phyloP scores from a whole-genome alignment of 2,329 filamentous ascomycete genomes.

The Arthroderma uncinatum region DNA sequence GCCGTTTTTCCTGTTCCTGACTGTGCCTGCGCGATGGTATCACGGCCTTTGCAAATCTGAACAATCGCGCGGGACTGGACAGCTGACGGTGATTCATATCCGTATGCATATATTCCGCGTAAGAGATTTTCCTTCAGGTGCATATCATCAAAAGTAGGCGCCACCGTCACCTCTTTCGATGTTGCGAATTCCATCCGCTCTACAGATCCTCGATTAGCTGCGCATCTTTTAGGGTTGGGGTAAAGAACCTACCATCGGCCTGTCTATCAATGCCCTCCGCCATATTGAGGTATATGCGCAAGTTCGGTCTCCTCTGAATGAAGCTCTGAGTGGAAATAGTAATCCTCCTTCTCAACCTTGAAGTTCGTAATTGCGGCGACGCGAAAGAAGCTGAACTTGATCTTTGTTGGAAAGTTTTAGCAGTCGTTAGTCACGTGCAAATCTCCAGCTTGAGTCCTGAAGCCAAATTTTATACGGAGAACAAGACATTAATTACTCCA shows the following conservation, averaged over 20 bases:
- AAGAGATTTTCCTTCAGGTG: slow-evolving; percentile 94
- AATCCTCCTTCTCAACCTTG: not conserved
- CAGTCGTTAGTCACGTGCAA: not conserved
- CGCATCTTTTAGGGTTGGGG: not conserved
- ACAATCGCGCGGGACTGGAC: slow-evolving; percentile 97
- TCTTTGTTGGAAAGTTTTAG: not conserved
- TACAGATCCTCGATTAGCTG: slow-evolving; percentile 21
- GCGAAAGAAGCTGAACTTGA: not conserved
- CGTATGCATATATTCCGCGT: slow-evolving; percentile 94
- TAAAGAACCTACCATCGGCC: slow-evolving; percentile 50
- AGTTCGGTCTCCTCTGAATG: not conserved
- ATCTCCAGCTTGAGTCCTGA: not conserved
- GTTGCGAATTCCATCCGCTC: slow-evolving; percentile 97
- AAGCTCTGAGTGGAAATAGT: not conserved
- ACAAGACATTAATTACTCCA: not conserved
- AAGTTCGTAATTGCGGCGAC: not conserved
- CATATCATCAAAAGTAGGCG: slow-evolving; percentile 91
- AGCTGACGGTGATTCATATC: slow-evolving; percentile 94
- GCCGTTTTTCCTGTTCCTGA: slow-evolving; percentile 99
- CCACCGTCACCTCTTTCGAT: slow-evolving; percentile 89
- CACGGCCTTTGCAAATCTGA: slow-evolving; percentile 96
- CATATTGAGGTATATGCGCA: slow-evolving; percentile 47
- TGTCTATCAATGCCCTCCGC: slow-evolving; percentile 87
- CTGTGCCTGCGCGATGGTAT: slow-evolving; percentile 97
- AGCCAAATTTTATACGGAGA: not conserved